Base-by-base conservation (phyloP, 352 stramenopile species). In the Globisporangium paddicum region DNA sequence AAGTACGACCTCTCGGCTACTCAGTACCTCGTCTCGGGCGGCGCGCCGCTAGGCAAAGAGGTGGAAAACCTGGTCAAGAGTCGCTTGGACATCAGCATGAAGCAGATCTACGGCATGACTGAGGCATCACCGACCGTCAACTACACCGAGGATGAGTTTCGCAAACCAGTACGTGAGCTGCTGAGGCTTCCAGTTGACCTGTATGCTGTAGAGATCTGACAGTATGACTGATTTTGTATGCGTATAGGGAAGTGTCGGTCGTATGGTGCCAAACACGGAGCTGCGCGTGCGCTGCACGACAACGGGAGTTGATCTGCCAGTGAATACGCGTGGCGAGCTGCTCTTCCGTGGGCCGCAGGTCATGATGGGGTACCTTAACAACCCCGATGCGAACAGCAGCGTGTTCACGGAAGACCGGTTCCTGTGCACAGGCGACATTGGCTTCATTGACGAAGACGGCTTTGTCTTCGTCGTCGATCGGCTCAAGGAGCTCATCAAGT, bases 401-500 rank as follows among this genome's bases (percentile, higher is more conserved):
- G 89, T 83, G 40, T 71, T 98, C 38, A 92, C 73, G 14, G 50
- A 82, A 37, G 79, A 89, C 44, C 82, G 87, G 0, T 97, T 89
- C 72, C 64, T 98, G 25, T 73, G 79, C 54, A 97, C 90, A 25
- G 94, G 93, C 19, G 94, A 98, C 70, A 68, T 98, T 19, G 89
- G 79, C 19, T 86, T 91, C 61, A 92, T 97, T 58, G 91, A 98
- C 58, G 75, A 93, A 14, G 87, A 97, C 47, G 91, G 89, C 0
- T 97, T 77, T 63, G 82, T 98, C 26, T 97, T 88, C 60, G 96
- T 98, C 50, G 87, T 89, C 0, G 94, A 98, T 67, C 72, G 92
- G n/a, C 69, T 96, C 32, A 98, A 98, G 77, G 92, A 98, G 68
- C 73, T 98, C 40, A 98, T 98, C 72, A 98, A 98, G 75, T 91